phyloP scores from a whole-genome alignment of 495 filamentous ascomycete species.

The Bryoglossum gracile region DNA sequence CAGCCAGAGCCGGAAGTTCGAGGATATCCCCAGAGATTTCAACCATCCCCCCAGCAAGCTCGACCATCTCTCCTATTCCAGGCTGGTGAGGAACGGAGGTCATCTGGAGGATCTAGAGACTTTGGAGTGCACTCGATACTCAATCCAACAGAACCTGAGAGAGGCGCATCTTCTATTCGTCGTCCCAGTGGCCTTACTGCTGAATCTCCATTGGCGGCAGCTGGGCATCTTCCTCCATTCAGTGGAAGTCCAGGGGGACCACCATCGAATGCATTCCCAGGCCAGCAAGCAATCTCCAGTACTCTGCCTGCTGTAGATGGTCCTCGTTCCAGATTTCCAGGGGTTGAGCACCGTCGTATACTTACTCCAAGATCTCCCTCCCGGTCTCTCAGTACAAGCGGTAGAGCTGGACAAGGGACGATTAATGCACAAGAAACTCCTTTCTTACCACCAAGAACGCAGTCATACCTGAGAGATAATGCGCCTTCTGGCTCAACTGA shows the following conservation, averaged over 20 bases:
- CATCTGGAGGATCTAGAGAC: constrained; percentile 33
- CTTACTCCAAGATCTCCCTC: constrained; percentile 59
- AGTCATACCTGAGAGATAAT: constrained; percentile 16
- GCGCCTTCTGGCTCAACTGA: constrained; percentile 23
- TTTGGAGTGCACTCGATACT: constrained; percentile 45
- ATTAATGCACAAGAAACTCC: constrained; percentile 37
- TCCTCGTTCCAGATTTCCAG: constrained; percentile 26
- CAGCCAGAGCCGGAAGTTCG: constrained; percentile 10
- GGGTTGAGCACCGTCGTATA: constrained; percentile 45
- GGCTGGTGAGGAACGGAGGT: constrained; percentile 30
- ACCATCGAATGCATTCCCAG: constrained; percentile 15
- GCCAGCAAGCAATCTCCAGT: constrained; percentile 13
- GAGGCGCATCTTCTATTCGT: constrained; percentile 3
- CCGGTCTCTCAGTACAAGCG: constrained; percentile 36
- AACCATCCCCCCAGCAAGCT: constrained; percentile 21
- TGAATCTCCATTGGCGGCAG: constrained; percentile 14
- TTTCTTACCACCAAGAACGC: constrained; percentile 19
- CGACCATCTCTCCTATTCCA: constrained; percentile 3
- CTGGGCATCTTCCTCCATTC: constrained; percentile 13
- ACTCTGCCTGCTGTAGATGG: constrained; percentile 25
- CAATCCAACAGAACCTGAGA: constrained; percentile 36
- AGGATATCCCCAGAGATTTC: constrained; percentile 11
- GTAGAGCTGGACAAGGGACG: constrained; percentile 37
- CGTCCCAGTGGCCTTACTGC: constrained; percentile 11
- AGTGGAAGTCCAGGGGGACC: constrained; percentile 12